Base-by-base conservation (phyloP, 805 yeast genomes). In the Candida coleopterorum region DNA sequence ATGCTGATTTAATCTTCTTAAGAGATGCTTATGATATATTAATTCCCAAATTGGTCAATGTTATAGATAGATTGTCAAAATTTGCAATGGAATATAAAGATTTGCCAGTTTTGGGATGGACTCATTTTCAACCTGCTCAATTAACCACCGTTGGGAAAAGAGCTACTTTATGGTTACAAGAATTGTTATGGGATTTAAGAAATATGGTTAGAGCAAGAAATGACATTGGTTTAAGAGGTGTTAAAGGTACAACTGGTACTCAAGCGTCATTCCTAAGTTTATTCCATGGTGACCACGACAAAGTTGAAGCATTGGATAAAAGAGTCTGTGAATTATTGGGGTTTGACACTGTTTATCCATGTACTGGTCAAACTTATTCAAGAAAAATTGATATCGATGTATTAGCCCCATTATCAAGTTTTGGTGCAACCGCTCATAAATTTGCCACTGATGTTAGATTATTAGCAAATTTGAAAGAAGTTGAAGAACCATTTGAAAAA, bases 51-150 rank as follows among this genome's bases (percentile, higher is more conserved):
- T 75, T 93, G 51, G 97, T 88, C 52, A 93, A 93, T 53, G 97
- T 93, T 47, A 93, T 93, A 52, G 83, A 89, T 72, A 78, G 96
- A 64, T 72, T 93, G 59, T 65, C 87, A 42, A 70, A 84, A 58
- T 93, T 93, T 62, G 97, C 98, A 31, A 58, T 87, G 46, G 79
- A 85, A 62, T 78, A 90, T 74, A 93, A 93, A 70, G 97, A 93
- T 62, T 64, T 89, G 64, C 97, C 98, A 25, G 96, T 89, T 29
- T 75, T 93, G 48, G 98, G 98, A 24, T 93, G 97, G 97, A 93
- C 98, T 40, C 98, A 93, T 66, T 93, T 93, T 79, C 98, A 93
- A 72, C 98, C 98, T 11, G 98, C 98, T 37, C 98, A 93, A 71
- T 78, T 93, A 61, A 90, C 97, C 49, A 93, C 98, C 23, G 95